Evolutionary conservation across 169 alveolate genomes (phyloP), one percentile per base, ranked within the genome.

Genomic region (Hepatocystis sp.): DNA sequence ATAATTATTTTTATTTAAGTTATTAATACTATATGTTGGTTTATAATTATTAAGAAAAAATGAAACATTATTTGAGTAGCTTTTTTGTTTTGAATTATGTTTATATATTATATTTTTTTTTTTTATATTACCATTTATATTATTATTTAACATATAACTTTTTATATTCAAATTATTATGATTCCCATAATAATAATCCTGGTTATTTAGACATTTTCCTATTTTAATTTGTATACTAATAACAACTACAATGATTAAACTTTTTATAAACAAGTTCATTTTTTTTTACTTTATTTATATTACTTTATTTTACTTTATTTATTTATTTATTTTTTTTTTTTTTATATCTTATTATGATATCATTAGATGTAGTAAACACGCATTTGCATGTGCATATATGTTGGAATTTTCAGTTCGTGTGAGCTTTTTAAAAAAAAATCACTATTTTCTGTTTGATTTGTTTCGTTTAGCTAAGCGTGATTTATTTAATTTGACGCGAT

Each of bases 1-100:
- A n/a, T 32, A 40, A 58, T n/a, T 71, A 4, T 8, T 15, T 44
- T 19, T 15, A 4, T 42, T 30, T 64, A 27, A 1, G 8, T 40
- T 56, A 1, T 71, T 71, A 27, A 60, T 71, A 25, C 58, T 52
- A 71, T 71, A 71, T 34, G 27, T 58, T 7, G 76, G 63, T 58
- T 71, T 36, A 63, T 71, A 71, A 63, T 71, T 71, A 49, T 56
- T 42, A 40, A 71, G 42, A 56, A 67, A 67, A 36, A 67, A 67
- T 17, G 63, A 8, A 4, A 32, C 5, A 8, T 56, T 52, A 42
- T 44, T 52, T 7, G 21, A 3, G 19, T 10, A 11, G 2, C 53
- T 32, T 40, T 13, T 28, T 39, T 61, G 15, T 44, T n/a, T 21
- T 44, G 15, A 32, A 40, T 27, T 30, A 42, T 64, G 19, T n/a